These are phyloP conservation scores for Hemisphaericaspora subhashii DNA, from an alignment of 1,139 yeast species.

Conservation along the genomic window DNA sequence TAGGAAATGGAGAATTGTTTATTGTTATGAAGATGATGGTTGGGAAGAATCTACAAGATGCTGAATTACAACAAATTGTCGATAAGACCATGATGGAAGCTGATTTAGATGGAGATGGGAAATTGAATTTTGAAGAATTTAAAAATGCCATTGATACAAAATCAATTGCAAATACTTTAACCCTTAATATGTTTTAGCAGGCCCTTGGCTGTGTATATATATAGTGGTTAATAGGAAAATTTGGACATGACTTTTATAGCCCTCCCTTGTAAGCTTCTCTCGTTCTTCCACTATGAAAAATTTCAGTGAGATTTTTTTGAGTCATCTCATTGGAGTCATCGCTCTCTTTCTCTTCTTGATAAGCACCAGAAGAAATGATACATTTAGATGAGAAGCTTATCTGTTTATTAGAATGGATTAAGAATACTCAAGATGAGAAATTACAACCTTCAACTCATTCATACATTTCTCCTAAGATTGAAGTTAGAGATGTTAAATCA, in stretches of 20 bases:
- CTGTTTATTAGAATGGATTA: conserved; percentile 25
- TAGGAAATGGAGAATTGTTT: conserved; percentile 92
- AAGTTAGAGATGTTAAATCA: conserved; percentile 25
- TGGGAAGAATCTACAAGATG: conserved; percentile 83
- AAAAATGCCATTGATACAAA: conserved; percentile 69
- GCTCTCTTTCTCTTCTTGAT: not conserved
- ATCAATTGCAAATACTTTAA: conserved; percentile 59
- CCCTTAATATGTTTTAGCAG: conserved; percentile 42
- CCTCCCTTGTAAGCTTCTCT: no score
- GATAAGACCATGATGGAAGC: conserved; percentile 96
- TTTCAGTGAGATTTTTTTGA: no score
- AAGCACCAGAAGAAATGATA: conserved; percentile 1
- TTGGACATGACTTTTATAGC: no score
- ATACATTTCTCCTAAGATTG: conserved; percentile 31
- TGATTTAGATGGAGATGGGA: conserved; percentile 89
- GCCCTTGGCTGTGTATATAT: not conserved
- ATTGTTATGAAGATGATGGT: conserved; percentile 96
- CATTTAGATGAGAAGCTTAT: conserved; percentile 10
- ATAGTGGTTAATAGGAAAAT: no score
- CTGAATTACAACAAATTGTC: conserved; percentile 90
- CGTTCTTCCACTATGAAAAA: not conserved
- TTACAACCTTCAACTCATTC: conserved; percentile 23
- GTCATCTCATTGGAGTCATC: no score
- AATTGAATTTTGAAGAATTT: conserved; percentile 84
- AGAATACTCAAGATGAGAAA: conserved; percentile 23